These are phyloP conservation scores for Calonectria ilicicola DNA, from an alignment of 2,329 filamentous ascomycete species.

Conservation along the genomic window DNA sequence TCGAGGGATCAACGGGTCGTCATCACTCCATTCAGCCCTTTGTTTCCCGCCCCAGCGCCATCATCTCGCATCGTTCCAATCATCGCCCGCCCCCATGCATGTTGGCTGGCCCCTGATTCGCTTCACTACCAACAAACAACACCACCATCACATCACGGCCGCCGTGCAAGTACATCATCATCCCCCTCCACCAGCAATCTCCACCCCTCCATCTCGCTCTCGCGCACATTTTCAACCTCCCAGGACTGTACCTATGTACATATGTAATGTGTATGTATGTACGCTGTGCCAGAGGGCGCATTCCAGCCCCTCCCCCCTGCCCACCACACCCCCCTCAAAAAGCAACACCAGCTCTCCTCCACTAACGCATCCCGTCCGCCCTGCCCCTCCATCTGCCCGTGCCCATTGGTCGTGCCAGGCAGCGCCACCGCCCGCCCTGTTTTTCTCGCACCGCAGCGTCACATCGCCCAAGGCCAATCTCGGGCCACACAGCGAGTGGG, in stretches of 20 bases:
- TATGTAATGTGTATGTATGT: not conserved
- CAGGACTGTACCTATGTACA: too few relatives aligned
- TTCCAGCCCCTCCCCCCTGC: conserved; percentile 16
- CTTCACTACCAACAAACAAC: conserved; percentile 4
- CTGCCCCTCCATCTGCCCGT: conserved; percentile 16
- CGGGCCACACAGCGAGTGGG: conserved; percentile 4
- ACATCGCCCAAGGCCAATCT: conserved; percentile 28
- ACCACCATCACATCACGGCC: conserved; percentile 25
- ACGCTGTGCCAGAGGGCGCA: conserved; percentile 11
- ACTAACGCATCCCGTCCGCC: conserved; percentile 44
- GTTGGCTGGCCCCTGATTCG: conserved; percentile 12
- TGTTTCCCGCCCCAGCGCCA: not conserved
- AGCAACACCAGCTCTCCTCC: not conserved
- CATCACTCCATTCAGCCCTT: conserved; percentile 9
- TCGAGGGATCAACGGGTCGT: not conserved
- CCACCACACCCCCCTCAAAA: not conserved
- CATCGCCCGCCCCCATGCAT: not conserved
- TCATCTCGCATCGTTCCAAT: not conserved
- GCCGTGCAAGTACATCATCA: not conserved
- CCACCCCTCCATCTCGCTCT: conserved; percentile 27
- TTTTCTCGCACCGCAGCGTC: conserved; percentile 25
- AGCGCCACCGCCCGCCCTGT: conserved; percentile 25
- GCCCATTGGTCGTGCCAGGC: conserved; percentile 33
- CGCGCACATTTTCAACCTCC: conserved; percentile 21
- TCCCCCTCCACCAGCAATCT: not conserved